These are phyloP conservation scores for Ceratonia siliqua DNA, from an alignment of 306 rosid genomes.

Conservation along the genomic window DNA sequence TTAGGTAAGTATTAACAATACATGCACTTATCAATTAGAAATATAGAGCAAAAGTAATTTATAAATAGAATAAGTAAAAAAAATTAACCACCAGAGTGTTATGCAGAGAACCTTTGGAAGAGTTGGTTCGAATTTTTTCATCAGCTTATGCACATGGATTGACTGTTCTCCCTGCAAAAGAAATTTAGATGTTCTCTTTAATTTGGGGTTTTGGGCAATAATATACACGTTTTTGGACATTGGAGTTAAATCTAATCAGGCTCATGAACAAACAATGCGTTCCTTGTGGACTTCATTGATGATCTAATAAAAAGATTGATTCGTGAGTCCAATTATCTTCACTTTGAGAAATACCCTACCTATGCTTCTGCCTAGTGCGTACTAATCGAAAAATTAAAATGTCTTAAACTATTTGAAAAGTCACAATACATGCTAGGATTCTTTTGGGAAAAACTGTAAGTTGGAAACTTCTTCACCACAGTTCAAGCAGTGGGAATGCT, in stretches of 20 bases:
- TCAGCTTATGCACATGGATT: conserved; percentile 65
- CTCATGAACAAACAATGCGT: background rate
- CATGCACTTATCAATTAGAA: background rate
- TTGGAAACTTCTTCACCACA: background rate
- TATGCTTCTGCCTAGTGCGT: conserved; percentile 15
- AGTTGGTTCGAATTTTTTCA: conserved; percentile 66
- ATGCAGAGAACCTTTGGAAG: conserved; percentile 76
- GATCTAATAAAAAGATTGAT: conserved; percentile 18
- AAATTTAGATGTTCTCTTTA: conserved; percentile 27
- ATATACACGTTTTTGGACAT: conserved; percentile 6
- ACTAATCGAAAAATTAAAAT: background rate
- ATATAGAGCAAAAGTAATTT: conserved; percentile 3
- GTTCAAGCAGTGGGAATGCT: conserved; percentile 11
- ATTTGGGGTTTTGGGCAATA: conserved; percentile 11
- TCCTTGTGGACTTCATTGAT: conserved; percentile 18
- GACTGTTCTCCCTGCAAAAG: conserved; percentile 60
- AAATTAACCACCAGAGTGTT: conserved; percentile 48
- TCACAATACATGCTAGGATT: background rate
- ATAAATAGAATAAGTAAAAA: background rate
- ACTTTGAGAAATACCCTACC: conserved; percentile 16
- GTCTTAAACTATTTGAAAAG: conserved; percentile 15
- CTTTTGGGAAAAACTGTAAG: background rate
- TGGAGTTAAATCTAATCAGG: background rate
- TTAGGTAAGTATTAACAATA: background rate
- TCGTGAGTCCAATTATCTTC: background rate